These are phyloP conservation scores for Alloascoidea africana DNA, from an alignment of 805 yeast species.

Conservation along the genomic window DNA sequence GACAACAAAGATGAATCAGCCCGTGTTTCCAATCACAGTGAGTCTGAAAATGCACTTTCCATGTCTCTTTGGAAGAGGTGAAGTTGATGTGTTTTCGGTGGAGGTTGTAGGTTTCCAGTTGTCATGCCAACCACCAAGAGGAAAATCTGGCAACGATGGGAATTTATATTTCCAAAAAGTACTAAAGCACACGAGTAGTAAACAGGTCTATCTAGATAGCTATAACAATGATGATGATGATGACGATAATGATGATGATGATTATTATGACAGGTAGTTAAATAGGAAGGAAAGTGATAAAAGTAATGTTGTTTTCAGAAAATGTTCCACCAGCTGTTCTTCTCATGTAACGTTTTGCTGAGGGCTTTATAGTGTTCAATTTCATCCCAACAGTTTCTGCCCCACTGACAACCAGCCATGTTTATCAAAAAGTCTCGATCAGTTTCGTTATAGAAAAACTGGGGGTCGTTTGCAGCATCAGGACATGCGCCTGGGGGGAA, in stretches of 20 bases:
- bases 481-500: slow-evolving; percentile 81
- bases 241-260: too few relatives aligned
- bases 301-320: slow-evolving; percentile 7
- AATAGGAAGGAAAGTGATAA: not conserved
- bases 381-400: slow-evolving; percentile 80
- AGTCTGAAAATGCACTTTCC: too few relatives aligned
- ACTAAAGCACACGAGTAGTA: too few relatives aligned
- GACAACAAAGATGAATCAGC: too few relatives aligned
- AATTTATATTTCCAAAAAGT: too few relatives aligned
- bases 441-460: slow-evolving; percentile 46
- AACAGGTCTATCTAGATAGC: too few relatives aligned
- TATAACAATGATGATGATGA: not conserved
- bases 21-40: too few relatives aligned
- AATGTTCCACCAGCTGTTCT: slow-evolving; percentile 30
- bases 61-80: too few relatives aligned
- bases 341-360: slow-evolving; percentile 30
- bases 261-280: not conserved
- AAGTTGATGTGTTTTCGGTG: too few relatives aligned
- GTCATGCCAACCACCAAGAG: too few relatives aligned
- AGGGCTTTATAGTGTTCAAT: slow-evolving; percentile 59
- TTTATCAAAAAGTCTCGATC: slow-evolving; percentile 61
- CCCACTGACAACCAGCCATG: slow-evolving; percentile 83
- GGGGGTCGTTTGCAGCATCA: slow-evolving; percentile 55
- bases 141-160: too few relatives aligned
- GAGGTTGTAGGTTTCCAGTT: too few relatives aligned